Base-by-base conservation (phyloP, 2,329 filamentous ascomycete genomes). In the Trichoderma simmonsii region DNA sequence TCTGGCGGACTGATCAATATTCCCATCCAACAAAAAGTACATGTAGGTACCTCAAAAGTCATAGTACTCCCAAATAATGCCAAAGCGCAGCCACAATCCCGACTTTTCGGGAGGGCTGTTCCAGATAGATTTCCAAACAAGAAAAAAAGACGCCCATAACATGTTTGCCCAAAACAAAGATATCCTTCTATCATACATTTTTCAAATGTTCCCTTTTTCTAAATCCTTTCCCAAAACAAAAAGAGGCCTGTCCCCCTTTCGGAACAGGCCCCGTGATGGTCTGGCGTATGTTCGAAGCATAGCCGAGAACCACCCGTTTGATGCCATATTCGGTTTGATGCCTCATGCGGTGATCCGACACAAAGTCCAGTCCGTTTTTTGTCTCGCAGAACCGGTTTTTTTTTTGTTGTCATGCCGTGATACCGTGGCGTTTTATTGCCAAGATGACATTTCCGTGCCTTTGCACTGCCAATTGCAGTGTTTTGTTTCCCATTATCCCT, bases 181-280 rank as follows among this genome's bases (percentile, higher is more conserved):
- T 54, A 34, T 70, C 66, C 66, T 62, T 70, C 66, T 70, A 70
- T 70, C 66, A 48, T 70, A 70, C 66, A 70, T 70, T 70, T 69
- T 62, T 62, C 21, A 62, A 70, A 70, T 62, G 57, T 62, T 62
- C 57, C 66, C 66, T 71, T 63, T 63, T 71, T 71, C 60, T 64
- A 63, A 32, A 24, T 71, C 68, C 68, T 60, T 64, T 64, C 9
- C 68, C 59, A 56, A 48, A 48, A 60, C 48, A 56, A 51, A 56
- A 51, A 48, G 57, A 39, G 32, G n/a, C 9, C 30, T 64, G 60
- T 71, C 43, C 68, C 36, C 60, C 68, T 64, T 32, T 43, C 60
- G 43, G 60, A 56, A 63, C 59, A 71, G 59, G 26, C 48, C 60
- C 30, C 60, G 60, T 71, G 43, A 39, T 59, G 60, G 48, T 32